Conservation (phyloP, 768 basidiomycete genomes). For the Dioszegia crocea region DNA sequence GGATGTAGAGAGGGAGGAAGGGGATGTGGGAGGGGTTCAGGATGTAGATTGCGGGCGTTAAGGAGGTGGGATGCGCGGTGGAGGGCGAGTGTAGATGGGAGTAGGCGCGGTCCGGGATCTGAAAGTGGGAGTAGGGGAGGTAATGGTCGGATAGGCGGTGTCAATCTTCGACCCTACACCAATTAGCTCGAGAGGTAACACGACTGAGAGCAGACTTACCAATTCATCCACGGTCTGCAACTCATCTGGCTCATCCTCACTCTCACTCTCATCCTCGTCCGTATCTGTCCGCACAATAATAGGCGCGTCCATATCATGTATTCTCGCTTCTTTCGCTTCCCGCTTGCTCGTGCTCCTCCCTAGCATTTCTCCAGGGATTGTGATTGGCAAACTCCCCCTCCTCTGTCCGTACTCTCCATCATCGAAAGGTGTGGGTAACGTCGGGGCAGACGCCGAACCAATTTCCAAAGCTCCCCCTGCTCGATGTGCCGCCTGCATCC, state of each 20-base stretch:
- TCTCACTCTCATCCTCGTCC: conserved; percentile 24
- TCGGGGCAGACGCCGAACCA: conserved; percentile 20
- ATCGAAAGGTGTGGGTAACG: background rate
- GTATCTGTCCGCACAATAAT: conserved; percentile 11
- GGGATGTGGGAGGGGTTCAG: conserved; percentile 48
- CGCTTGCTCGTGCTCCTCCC: conserved; percentile 26
- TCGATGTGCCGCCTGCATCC: conserved; percentile 11
- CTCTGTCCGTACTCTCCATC: conserved; percentile 10
- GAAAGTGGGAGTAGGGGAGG: conserved; percentile 48
- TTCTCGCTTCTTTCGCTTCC: conserved; percentile 16
- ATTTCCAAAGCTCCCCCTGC: conserved; percentile 8
- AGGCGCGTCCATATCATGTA: conserved; percentile 19
- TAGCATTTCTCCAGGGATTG: conserved; percentile 35
- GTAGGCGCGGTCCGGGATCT: conserved; percentile 47
- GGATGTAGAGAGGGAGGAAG: conserved; percentile 48
- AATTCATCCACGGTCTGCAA: background rate
- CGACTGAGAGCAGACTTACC: background rate
- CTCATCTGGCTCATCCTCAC: conserved; percentile 11
- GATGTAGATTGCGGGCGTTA: conserved; percentile 41
- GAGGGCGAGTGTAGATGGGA: conserved; percentile 46
- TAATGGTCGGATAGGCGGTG: conserved; percentile 26
- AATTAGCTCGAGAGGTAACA: background rate
- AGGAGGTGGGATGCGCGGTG: conserved; percentile 48
- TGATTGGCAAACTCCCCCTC: conserved; percentile 45
- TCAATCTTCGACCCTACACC: background rate